Base-by-base conservation (phyloP, 345 rosid species). In the Citrus unshiu region DNA sequence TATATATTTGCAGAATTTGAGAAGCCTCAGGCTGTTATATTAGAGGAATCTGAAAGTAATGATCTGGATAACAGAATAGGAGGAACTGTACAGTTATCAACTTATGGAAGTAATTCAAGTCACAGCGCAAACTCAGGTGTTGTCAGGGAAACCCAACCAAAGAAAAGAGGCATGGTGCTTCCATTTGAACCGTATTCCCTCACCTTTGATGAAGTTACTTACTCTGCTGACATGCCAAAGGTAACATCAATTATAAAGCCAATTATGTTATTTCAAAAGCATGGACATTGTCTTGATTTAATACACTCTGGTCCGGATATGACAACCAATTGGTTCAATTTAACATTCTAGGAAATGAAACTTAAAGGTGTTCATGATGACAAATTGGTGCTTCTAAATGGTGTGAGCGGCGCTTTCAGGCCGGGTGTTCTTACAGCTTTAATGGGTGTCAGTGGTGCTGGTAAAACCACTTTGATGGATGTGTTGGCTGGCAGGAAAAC, bases 221-320 rank as follows among this genome's bases (percentile, higher is more conserved):
- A 90, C 76, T 85, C 89, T 6, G 88, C 89, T n/a, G 88, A 89
- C 81, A 89, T 90, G 92, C 92, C 94, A n/a, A 84, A 57, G 90
- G 94, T 87, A 83, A 43, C 35, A 29, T 63, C 12, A 59, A 18
- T 16, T 51, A 14, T 14, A 16, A 51, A 51, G 18, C 22, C 21
- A 51, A 16, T 16, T 13, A 9, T 9, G 19, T 2, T 18, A 9
- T 19, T 2, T 12, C 40, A 18, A 40, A 63, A 74, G 6, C 19
- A 24, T 24, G 25, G 16, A 16, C 5, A 22, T 10, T 27, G 21
- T 27, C 14, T 40, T 40, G 10, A 14, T 25, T 68, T 7, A 39
- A 25, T 8, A 35, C 14, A 68, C 3, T 39, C 13, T 24, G 37
- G 29, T 32, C 13, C 4, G 19, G 5, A 65, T 12, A 22, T 69